Conservation (phyloP, 345 rosid species). For the Salix koriyanagi region DNA sequence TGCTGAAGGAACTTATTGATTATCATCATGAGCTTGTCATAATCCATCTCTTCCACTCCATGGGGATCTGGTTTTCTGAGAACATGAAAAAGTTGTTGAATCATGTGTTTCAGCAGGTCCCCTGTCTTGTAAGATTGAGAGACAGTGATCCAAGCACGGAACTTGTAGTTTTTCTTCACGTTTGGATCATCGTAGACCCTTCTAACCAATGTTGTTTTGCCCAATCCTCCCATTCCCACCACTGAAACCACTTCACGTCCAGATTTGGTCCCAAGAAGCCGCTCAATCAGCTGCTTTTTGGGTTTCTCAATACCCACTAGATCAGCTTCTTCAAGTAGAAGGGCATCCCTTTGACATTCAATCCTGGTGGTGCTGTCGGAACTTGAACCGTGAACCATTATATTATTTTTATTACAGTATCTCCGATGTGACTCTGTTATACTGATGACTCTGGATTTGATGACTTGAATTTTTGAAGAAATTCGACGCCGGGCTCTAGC, state of each 20-base stretch:
- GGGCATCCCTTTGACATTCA: slow-evolving; percentile 18
- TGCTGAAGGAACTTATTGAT: slow-evolving; percentile 4
- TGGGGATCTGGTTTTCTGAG: slow-evolving; percentile 3
- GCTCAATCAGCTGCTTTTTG: slow-evolving; percentile 4
- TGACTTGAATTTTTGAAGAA: slow-evolving; percentile 17
- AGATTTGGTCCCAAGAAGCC: slow-evolving; percentile 5
- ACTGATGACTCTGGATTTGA: slow-evolving; percentile 6
- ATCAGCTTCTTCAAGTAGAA: slow-evolving; percentile 17
- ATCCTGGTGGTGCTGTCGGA: not conserved
- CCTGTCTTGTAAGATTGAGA: slow-evolving; percentile 1
- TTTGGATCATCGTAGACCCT: not conserved
- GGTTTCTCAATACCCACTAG: not conserved
- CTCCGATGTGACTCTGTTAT: slow-evolving; percentile 9
- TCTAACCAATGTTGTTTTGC: slow-evolving; percentile 15
- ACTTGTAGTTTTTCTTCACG: slow-evolving; percentile 17
- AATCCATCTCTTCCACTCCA: not conserved
- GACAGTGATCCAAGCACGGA: slow-evolving; percentile 14
- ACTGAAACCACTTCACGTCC: slow-evolving; percentile 6
- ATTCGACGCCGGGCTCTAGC: slow-evolving; percentile 20
- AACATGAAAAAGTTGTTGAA: slow-evolving; percentile 8
- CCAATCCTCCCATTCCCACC: slow-evolving; percentile 15
- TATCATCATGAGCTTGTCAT: not conserved
- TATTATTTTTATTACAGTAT: slow-evolving; percentile 10
- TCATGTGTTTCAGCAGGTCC: slow-evolving; percentile 10
- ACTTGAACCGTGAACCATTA: slow-evolving; percentile 7